Evolutionary conservation across 2,329 filamentous ascomycete species (phyloP), one percentile per base, ranked within the genome.

Genomic region (Leptographium galeiforme): DNA sequence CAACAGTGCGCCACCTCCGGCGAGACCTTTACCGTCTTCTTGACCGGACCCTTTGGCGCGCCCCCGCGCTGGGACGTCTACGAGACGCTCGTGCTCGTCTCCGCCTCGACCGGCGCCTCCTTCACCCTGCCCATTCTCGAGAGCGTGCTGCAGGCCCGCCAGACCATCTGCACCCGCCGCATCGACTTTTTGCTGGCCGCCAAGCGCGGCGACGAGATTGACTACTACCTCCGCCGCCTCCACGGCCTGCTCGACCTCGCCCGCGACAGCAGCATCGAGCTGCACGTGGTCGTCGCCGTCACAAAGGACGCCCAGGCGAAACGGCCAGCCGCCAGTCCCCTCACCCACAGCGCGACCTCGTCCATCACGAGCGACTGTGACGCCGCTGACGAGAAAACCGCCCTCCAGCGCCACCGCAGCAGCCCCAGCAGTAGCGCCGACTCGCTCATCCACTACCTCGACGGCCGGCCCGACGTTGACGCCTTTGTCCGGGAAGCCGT

Each of bases 41-140:
- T 82, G 2, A 67, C 73, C 1, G 79, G 79, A 0, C 79, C 79
- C 0, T 82, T 75, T 47, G 79, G 79, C 16, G 64, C 64, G 6
- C 76, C 78, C 2, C 76, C 78, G 0, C 67, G 69, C 6, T 81
- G 77, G 75, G 70, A 80, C 48, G 68, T 75, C 0, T 82, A 76
- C 61, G 79, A 82, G 63, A 79, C 77, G 0, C 63, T 82, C 45
- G 66, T 83, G 6, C 67, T 83, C 4, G 75, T 82, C 44, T 79
- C 78, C 0, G 79, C 79, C 0, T 82, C 79, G 0, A 83, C 79
- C 0, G 79, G 79, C n/a, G 75, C 78, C 1, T 82, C 78, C 4
- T 82, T 79, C 53, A 79, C 76, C 1, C 64, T 82, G 7, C 78
- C 79, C 0, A 77, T 82, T 4, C 66, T 82, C 0, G 78, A 82